Base-by-base conservation (phyloP, 2,329 filamentous ascomycete genomes). In the Aspergillus puulaauensis region DNA sequence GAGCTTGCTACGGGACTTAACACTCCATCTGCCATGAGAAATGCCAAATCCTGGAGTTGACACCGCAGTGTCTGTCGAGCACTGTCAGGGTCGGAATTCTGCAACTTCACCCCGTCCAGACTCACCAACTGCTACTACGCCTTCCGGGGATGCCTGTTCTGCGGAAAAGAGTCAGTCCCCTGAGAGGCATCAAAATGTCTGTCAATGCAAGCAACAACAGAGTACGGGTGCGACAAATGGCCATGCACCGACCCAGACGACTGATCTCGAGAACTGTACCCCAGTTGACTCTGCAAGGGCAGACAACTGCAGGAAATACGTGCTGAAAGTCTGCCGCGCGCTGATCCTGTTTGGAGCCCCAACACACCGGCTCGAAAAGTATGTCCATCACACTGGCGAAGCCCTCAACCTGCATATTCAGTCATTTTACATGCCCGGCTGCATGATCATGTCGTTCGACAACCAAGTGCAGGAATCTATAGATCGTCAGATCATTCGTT, bases 261-360 rank as follows among this genome's bases (percentile, higher is more conserved):
- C 37, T 2, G 37, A 40, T n/a, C 37, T 40, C 2, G 37, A 40
- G 37, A 17, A 40, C 37, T 40, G 37, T 7, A 17, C 37, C 37
- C 9, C 37, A 8, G 9, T 40, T 7, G 37, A 40, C 0, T 40
- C 15, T 40, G 15, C 15, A 6, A 40, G 37, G 6, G 37, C 37
- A 14, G 15, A 17, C 14, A 40, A 1, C 37, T 40, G 37, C 37
- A 17, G 37, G 37, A 40, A 40, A 40, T 40, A 40, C 5, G 37
- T 40, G 15, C 1, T 93, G 60, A 92, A 90, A 73, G 83, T 97
- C 40, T 96, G 92, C 69, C 86, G 87, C 37, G 90, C 90, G 1
- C 78, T 96, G 54, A 96, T 97, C 91, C 82, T 86, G 68, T 96
- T 90, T 64, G 93, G 93, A 19, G 93, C 93, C 0, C 93, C 93